Evolutionary conservation across 257 asterid species (phyloP), one percentile per base, ranked within the genome.

Genomic region (Leonotis leonurus): DNA sequence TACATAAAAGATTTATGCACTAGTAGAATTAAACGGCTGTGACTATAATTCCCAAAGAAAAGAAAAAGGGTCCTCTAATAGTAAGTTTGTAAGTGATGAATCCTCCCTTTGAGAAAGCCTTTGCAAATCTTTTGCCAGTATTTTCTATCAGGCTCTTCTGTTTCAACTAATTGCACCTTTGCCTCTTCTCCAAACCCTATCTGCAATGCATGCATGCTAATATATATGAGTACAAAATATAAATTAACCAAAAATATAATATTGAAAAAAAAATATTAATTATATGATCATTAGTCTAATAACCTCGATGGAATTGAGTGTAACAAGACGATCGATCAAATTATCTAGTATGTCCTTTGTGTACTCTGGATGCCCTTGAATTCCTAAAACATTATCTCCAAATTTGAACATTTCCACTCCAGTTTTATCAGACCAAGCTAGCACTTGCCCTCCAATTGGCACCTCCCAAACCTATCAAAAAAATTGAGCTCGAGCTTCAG

Each of bases 301-400:
- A 43, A 85, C 96, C 87, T 83, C 69, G 30, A 90, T 74, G 64
- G 71, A 71, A 45, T 60, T 58, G 7, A 70, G 65, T 55, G 70
- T 41, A 30, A 75, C 40, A 18, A 87, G 83, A 30, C 95, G 90
- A 71, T 90, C 87, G 2, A 81, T 74, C 53, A 87, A 72, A 56
- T 90, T 68, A 21, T 53, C 21, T 13, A 90, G 84, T 26, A 85
- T 87, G 77, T 79, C 95, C 56, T 83, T 80, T 2, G 90, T 75
- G 73, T 87, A 90, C 65, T 87, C 96, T 0, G 95, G 97, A 68
- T 90, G 97, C 0, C 97, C 96, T 39, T 87, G 95, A 40, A 85
- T 81, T 3, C 95, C 96, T 44, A 90, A 45, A 5, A 85, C 56
- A 45, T 74, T 29, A 26, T 78, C 81, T 14, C 87, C 94, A 62